phyloP scores from a whole-genome alignment of 176 grass and related monocot genomes.

The Cenchrus fungigraminus region DNA sequence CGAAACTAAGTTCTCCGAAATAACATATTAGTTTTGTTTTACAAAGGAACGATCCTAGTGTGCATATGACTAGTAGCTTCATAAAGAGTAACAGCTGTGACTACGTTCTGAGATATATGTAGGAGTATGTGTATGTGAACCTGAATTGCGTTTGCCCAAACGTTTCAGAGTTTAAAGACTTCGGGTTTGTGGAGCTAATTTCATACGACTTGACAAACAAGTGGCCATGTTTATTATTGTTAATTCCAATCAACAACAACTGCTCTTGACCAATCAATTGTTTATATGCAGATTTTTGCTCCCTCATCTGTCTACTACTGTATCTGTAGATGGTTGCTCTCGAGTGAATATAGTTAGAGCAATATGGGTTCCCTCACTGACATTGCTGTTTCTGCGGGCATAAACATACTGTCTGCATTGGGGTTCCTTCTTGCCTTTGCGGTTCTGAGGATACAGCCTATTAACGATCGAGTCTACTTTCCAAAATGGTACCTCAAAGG shows the following conservation, averaged over 20 bases:
- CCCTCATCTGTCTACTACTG: background rate
- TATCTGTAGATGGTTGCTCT: conserved; percentile 16
- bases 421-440: conserved; percentile 85
- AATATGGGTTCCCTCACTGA: conserved; percentile 77
- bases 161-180: background rate
- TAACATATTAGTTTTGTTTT: background rate
- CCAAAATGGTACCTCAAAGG: conserved; percentile 97
- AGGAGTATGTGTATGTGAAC: background rate
- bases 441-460: conserved; percentile 77
- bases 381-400: conserved; percentile 67
- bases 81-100: background rate
- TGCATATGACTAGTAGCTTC: background rate
- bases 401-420: conserved; percentile 83
- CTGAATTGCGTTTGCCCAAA: background rate
- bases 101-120: background rate
- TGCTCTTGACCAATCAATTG: background rate
- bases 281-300: conserved; percentile 32
- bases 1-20: background rate
- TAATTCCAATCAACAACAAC: background rate
- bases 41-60: background rate
- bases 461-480: conserved; percentile 94
- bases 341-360: conserved; percentile 36
- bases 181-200: background rate
- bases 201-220: background rate
- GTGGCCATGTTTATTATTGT: background rate